These are phyloP conservation scores for Infundibulicybe gibba DNA, from an alignment of 768 basidiomycete genomes.

Conservation along the genomic window DNA sequence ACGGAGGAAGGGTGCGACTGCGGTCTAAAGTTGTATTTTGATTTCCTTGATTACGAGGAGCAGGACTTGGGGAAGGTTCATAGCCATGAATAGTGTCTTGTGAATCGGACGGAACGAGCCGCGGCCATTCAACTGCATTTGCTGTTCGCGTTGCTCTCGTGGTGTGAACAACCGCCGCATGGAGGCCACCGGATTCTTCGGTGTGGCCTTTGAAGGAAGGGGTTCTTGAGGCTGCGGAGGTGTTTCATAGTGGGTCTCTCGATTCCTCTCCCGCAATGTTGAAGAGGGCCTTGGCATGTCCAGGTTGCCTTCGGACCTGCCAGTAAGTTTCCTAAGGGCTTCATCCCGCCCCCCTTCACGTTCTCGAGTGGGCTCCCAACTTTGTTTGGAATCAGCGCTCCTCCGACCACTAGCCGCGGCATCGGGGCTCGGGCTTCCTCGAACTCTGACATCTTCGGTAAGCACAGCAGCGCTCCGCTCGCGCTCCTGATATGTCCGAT, in stretches of 20 bases:
- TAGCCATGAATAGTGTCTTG: slow-evolving; percentile 37
- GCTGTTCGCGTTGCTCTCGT: slow-evolving; percentile 50
- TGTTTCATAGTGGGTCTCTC: slow-evolving; percentile 13
- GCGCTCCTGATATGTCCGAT: slow-evolving; percentile 37
- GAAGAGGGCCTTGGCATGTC: slow-evolving; percentile 31
- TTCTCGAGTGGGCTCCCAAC: slow-evolving; percentile 44
- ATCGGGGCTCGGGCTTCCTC: slow-evolving; percentile 16
- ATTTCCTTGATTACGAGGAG: slow-evolving; percentile 20
- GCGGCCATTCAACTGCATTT: slow-evolving; percentile 13
- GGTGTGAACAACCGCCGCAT: slow-evolving; percentile 56
- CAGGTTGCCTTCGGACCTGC: slow-evolving; percentile 31
- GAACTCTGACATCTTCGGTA: slow-evolving; percentile 10
- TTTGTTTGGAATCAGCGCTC: slow-evolving; percentile 52
- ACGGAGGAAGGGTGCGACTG: slow-evolving; percentile 40
- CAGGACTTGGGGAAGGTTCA: slow-evolving; percentile 43
- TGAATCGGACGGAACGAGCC: slow-evolving; percentile 35
- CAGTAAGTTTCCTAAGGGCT: slow-evolving; percentile 28
- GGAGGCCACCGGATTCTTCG: slow-evolving; percentile 11
- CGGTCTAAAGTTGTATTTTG: slow-evolving; percentile 30
- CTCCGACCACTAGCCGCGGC: slow-evolving; percentile 32
- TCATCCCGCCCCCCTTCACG: slow-evolving; percentile 53
- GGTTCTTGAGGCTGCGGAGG: slow-evolving; percentile 15
- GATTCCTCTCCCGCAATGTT: slow-evolving; percentile 4
- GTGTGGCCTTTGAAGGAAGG: neutral
- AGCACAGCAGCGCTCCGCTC: slow-evolving; percentile 23